Percentiles rank a stretch among this genome's conserved stretches.
Evolutionary conservation across 768 basidiomycete genomes (phyloP).

Genomic region (Epithele typhae): DNA sequence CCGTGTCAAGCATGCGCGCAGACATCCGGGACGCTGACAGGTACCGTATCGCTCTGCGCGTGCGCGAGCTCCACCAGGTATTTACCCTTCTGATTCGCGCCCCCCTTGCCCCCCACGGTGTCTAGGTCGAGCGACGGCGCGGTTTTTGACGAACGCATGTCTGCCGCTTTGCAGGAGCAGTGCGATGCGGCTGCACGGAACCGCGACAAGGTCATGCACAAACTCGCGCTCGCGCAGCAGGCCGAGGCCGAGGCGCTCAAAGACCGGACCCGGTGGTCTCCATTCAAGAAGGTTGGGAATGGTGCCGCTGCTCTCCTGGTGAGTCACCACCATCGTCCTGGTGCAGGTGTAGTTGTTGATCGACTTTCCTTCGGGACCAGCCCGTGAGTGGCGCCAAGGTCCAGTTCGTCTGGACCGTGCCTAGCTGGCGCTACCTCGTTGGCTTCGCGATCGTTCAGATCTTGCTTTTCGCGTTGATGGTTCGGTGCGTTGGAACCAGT

Average conservation of each 20-base stretch:
- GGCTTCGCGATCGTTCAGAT: slow-evolving; percentile 40
- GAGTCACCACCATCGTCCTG: too few species aligned
- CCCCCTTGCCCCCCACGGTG: background rate
- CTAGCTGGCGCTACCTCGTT: slow-evolving; percentile 27
- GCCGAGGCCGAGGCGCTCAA: slow-evolving; percentile 31
- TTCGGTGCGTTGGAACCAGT: slow-evolving; percentile 53
- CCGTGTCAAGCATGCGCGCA: slow-evolving; percentile 52
- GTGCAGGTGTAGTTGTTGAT: background rate
- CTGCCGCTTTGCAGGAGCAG: slow-evolving; percentile 43
- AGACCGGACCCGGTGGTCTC: slow-evolving; percentile 27
- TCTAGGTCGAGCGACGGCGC: slow-evolving; percentile 35
- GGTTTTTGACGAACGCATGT: slow-evolving; percentile 41
- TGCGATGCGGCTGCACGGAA: slow-evolving; percentile 50
- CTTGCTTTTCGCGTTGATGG: slow-evolving; percentile 46
- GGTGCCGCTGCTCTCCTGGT: slow-evolving; percentile 35
- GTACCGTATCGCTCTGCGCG: slow-evolving; percentile 31
- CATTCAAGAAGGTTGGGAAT: slow-evolving; percentile 33
- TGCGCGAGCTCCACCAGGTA: background rate
- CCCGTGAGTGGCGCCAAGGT: background rate
- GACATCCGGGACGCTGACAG: slow-evolving; percentile 55
- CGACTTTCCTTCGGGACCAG: background rate
- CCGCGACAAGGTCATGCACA: slow-evolving; percentile 40
- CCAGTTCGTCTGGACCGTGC: slow-evolving; percentile 16
- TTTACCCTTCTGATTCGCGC: slow-evolving; percentile 2
- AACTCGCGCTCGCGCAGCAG: slow-evolving; percentile 36